Evolutionary conservation across 2,329 filamentous ascomycete species (phyloP).

Genomic region (Verticillium longisporum): DNA sequence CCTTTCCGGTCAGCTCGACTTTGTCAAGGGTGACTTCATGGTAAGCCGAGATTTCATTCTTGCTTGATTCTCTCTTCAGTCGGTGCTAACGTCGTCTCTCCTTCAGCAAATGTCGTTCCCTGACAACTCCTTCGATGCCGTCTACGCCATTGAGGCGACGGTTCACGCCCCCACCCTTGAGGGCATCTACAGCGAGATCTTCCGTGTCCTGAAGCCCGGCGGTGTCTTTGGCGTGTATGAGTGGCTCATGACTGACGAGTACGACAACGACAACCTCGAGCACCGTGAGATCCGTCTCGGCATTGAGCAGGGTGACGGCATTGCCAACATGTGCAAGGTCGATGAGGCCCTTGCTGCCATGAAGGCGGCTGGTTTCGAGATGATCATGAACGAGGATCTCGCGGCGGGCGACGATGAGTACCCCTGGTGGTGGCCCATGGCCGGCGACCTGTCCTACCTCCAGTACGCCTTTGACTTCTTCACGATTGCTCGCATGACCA

Average conservation of each 20-base stretch:
- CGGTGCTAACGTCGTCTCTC: neutral
- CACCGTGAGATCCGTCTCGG: slow-evolving; percentile 83
- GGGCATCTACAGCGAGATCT: slow-evolving; percentile 86
- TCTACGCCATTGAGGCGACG: slow-evolving; percentile 93
- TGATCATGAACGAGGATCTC: slow-evolving; percentile 36
- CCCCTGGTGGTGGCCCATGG: slow-evolving; percentile 92
- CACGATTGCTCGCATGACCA: slow-evolving; percentile 85
- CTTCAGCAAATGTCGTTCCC: slow-evolving; percentile 80
- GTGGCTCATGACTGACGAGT: slow-evolving; percentile 95
- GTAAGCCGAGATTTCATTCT: slow-evolving; percentile 20
- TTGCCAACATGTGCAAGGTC: slow-evolving; percentile 88
- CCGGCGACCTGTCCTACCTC: slow-evolving; percentile 78
- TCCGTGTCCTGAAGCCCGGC: slow-evolving; percentile 88
- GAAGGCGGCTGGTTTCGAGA: slow-evolving; percentile 73
- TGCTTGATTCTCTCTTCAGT: neutral
- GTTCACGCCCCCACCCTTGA: slow-evolving; percentile 82
- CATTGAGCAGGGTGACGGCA: slow-evolving; percentile 89
- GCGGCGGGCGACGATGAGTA: slow-evolving; percentile 65
- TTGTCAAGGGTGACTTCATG: slow-evolving; percentile 94
- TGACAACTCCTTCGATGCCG: slow-evolving; percentile 81
- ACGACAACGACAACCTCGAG: slow-evolving; percentile 74
- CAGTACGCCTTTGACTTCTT: slow-evolving; percentile 72
- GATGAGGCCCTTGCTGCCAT: slow-evolving; percentile 73
- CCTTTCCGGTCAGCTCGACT: slow-evolving; percentile 67
- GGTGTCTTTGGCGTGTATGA: slow-evolving; percentile 92